These are phyloP conservation scores for Gautieria morchelliformis DNA, from an alignment of 768 basidiomycete species.

Conservation along the genomic window DNA sequence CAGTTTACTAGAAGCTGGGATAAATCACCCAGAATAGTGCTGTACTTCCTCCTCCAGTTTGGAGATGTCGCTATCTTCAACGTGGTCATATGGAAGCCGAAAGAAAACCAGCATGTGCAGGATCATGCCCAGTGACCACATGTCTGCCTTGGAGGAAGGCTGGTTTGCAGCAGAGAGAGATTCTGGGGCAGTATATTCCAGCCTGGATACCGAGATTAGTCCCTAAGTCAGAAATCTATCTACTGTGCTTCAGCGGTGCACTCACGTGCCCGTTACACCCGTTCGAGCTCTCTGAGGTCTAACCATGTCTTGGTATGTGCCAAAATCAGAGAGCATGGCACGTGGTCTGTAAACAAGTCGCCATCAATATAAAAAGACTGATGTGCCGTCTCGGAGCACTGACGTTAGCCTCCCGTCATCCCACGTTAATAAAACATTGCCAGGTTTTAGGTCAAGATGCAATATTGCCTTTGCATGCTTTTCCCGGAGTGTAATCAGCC, in stretches of 20 bases:
- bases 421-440: conserved; percentile 87
- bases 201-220: conserved; percentile 27
- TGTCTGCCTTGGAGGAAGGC: conserved; percentile 81
- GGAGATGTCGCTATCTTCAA: conserved; percentile 47
- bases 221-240: not conserved
- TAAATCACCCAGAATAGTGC: conserved; percentile 59
- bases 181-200: conserved; percentile 88
- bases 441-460: conserved; percentile 90
- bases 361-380: not conserved
- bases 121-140: conserved; percentile 98
- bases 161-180: conserved; percentile 63
- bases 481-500: not conserved
- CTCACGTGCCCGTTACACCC: conserved; percentile 92
- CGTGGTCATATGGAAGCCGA: conserved; percentile 69
- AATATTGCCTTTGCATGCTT: conserved; percentile 80
- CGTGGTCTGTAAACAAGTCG: conserved; percentile 50
- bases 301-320: conserved; percentile 88
- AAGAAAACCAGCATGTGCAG: conserved; percentile 91
- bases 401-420: conserved; percentile 80
- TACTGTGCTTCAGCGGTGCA: conserved; percentile 10
- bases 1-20: not conserved
- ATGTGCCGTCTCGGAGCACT: conserved; percentile 13
- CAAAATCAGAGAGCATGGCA: conserved; percentile 94
- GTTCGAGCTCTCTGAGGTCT: conserved; percentile 57
- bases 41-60: conserved; percentile 63